Evolutionary conservation across 305 asterid species (phyloP).

Genomic region (Andrographis paniculata): DNA sequence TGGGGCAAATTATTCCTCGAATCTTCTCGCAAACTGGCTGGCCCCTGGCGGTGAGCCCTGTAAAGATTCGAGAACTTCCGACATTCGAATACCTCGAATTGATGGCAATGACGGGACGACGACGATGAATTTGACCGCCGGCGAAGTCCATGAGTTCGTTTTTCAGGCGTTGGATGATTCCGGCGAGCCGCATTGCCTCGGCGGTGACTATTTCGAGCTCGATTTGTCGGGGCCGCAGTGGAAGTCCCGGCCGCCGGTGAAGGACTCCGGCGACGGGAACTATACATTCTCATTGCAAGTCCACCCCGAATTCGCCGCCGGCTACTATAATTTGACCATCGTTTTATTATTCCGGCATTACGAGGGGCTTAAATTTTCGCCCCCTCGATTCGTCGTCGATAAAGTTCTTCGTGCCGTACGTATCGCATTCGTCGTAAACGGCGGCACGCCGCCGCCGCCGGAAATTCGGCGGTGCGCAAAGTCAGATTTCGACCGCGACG

Average conservation of each 20-base stretch:
- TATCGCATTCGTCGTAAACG: neutral
- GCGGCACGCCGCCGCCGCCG: neutral
- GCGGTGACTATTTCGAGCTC: neutral
- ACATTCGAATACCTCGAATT: slow-evolving; percentile 33
- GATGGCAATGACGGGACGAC: slow-evolving; percentile 32
- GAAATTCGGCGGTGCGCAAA: neutral
- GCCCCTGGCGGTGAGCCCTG: slow-evolving; percentile 64
- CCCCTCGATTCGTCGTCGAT: neutral
- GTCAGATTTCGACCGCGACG: neutral
- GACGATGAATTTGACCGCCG: slow-evolving; percentile 31
- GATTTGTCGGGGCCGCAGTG: neutral
- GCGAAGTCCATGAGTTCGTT: neutral
- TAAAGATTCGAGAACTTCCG: slow-evolving; percentile 59
- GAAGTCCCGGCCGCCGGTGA: neutral
- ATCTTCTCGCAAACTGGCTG: slow-evolving; percentile 48
- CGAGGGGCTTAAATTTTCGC: neutral
- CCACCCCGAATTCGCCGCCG: neutral
- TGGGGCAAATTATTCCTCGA: slow-evolving; percentile 55
- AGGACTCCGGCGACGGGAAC: neutral
- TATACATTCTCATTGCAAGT: neutral
- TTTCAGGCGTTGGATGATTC: neutral
- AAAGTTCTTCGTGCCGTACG: neutral
- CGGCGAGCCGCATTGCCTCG: neutral
- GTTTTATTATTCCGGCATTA: neutral
- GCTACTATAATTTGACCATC: neutral